Percentiles rank a stretch among this genome's conserved stretches.
Evolutionary conservation across 208 protist genomes (phyloP).

Genomic region (Wallacemonas sp.): DNA sequence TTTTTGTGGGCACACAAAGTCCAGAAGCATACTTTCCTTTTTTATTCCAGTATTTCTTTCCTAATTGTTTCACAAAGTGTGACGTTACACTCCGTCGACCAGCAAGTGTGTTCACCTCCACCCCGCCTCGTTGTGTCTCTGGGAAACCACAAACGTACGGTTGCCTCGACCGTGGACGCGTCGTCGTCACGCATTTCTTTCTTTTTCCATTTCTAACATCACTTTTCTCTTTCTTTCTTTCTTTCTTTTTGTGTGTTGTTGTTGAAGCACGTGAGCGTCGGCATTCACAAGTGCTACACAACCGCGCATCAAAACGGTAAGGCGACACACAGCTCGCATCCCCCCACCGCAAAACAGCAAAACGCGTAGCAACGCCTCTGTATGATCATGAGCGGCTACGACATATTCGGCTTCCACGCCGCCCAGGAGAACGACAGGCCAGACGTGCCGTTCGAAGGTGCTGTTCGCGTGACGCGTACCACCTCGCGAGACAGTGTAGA

Average conservation of each 20-base stretch:
- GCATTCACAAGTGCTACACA: background rate
- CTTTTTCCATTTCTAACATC: background rate
- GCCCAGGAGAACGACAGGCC: background rate
- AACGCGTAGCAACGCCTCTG: background rate
- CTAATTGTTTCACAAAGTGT: no score
- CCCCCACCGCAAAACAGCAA: no score
- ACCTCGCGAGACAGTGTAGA: background rate
- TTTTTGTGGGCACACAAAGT: background rate
- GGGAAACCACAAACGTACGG: no score
- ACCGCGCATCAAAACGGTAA: no score
- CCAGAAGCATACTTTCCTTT: background rate
- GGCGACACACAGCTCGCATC: no score
- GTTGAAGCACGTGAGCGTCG: background rate
- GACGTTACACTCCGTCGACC: no score
- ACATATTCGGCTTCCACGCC: background rate
- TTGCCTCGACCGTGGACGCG: background rate
- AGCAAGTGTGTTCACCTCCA: background rate
- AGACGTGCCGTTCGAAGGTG: background rate
- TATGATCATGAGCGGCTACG: conserved; percentile 9
- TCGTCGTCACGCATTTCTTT: background rate
- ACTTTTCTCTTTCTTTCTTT: background rate
- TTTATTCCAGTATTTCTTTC: background rate
- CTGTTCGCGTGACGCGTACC: background rate
- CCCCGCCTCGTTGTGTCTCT: background rate
- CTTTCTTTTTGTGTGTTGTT: background rate